Percentiles rank a stretch among this genome's conserved stretches.
Conservation (phyloP, 345 rosid species). For the Aquilaria yunnanensis region DNA sequence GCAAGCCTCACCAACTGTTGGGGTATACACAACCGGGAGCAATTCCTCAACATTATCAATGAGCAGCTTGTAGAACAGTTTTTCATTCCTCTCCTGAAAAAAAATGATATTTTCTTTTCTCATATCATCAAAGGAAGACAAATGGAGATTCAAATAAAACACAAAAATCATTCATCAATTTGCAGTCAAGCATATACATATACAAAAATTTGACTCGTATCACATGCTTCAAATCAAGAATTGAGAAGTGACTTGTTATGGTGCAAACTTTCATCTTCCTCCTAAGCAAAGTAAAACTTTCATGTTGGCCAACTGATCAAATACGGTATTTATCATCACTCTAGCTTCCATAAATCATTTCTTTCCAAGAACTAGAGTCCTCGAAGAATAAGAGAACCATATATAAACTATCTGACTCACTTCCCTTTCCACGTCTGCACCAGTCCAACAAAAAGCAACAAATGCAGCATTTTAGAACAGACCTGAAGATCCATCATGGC, state of each 20-base stretch:
- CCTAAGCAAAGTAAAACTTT: too few species aligned
- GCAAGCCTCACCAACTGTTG: conserved; percentile 97
- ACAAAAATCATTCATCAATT: background rate
- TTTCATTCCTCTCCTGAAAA: conserved; percentile 86
- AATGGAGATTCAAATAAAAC: background rate
- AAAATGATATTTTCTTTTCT: too few species aligned
- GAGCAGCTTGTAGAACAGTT: conserved; percentile 87
- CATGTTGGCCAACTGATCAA: too few species aligned
- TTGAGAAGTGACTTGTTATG: too few species aligned
- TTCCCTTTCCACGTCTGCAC: too few species aligned
- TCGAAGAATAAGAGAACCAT: too few species aligned
- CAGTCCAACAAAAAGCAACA: background rate
- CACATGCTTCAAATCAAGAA: background rate
- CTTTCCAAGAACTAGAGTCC: too few species aligned
- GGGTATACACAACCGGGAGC: conserved; percentile 92
- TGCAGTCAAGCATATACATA: too few species aligned
- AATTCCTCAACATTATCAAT: conserved; percentile 89
- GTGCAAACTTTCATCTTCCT: too few species aligned
- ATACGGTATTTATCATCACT: too few species aligned
- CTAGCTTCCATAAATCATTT: too few species aligned
- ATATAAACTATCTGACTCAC: too few species aligned
- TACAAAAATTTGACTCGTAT: background rate
- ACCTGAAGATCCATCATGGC: conserved; percentile 99
- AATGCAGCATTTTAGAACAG: conserved; percentile 6
- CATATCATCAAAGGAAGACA: background rate